Percentiles rank a stretch among this genome's conserved stretches.
Evolutionary conservation across 768 basidiomycete genomes (phyloP).

Genomic region (Russula sp.): DNA sequence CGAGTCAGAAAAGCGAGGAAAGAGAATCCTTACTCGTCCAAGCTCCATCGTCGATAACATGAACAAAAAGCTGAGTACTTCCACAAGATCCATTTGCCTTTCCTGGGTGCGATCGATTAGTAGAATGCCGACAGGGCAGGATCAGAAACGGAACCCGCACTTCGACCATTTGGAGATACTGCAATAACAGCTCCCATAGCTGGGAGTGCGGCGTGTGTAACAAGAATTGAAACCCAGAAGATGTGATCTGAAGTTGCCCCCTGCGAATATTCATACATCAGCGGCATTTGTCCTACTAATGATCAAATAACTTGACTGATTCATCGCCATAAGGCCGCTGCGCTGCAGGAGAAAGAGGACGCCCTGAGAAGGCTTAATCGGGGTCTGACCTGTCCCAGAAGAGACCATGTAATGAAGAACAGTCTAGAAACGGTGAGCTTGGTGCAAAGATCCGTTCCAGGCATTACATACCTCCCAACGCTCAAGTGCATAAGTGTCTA

Average conservation of each 20-base stretch:
- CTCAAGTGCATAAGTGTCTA: conserved; percentile 81
- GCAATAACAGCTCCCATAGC: conserved; percentile 89
- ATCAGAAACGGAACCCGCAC: conserved; percentile 41
- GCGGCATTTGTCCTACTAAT: background rate
- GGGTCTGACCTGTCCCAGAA: conserved; percentile 73
- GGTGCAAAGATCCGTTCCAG: conserved; percentile 4
- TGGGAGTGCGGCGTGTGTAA: conserved; percentile 93
- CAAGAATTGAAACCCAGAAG: conserved; percentile 93
- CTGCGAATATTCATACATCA: conserved; percentile 41
- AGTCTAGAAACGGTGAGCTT: conserved; percentile 50
- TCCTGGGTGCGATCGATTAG: conserved; percentile 47
- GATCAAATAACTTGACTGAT: conserved; percentile 48
- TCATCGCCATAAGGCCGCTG: conserved; percentile 80
- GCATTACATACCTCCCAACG: conserved; percentile 75
- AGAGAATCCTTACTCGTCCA: conserved; percentile 60
- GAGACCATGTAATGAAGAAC: conserved; percentile 99
- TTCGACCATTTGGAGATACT: conserved; percentile 85
- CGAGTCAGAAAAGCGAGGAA: conserved; percentile 21
- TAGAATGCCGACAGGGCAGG: background rate
- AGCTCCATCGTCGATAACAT: conserved; percentile 97
- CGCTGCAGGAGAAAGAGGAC: conserved; percentile 80
- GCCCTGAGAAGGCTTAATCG: conserved; percentile 73
- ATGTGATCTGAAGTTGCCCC: conserved; percentile 75
- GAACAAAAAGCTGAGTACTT: conserved; percentile 91
- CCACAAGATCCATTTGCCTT: conserved; percentile 87